These are phyloP conservation scores for Ophiognomonia clavigignenti-juglandacearum DNA, from an alignment of 2,329 filamentous ascomycete genomes.

Conservation along the genomic window DNA sequence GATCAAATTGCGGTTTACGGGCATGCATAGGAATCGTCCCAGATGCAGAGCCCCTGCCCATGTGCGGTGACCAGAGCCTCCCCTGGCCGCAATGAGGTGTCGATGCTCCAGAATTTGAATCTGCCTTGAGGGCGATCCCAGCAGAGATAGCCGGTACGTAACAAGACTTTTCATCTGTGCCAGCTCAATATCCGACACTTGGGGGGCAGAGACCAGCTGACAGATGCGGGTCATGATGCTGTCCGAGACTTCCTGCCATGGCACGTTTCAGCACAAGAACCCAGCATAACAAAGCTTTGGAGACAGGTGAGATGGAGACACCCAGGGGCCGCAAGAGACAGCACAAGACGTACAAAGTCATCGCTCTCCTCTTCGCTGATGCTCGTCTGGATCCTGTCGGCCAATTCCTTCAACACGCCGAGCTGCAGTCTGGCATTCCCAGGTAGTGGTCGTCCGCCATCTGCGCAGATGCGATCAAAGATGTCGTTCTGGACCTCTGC, in stretches of 20 bases:
- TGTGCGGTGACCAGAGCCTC: conserved; percentile 72
- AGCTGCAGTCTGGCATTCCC: conserved; percentile 56
- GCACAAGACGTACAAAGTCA: conserved; percentile 68
- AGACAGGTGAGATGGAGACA: background rate
- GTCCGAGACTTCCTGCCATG: conserved; percentile 74
- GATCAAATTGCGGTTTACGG: conserved; percentile 39
- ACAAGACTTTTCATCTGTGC: conserved; percentile 72
- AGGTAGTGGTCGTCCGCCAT: background rate
- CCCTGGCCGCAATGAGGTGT: conserved; percentile 62
- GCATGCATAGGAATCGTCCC: conserved; percentile 61
- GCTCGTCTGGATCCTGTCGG: conserved; percentile 64
- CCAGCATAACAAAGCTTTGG: background rate
- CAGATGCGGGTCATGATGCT: conserved; percentile 68
- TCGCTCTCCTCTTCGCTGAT: conserved; percentile 68
- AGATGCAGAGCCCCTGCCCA: conserved; percentile 79
- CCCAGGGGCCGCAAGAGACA: background rate
- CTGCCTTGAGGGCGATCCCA: conserved; percentile 20
- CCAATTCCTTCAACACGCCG: conserved; percentile 67
- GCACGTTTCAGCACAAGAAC: background rate
- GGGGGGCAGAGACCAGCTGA: conserved; percentile 55
- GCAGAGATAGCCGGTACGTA: conserved; percentile 55
- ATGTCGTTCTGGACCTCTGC: conserved; percentile 61
- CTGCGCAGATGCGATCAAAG: conserved; percentile 58
- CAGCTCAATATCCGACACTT: conserved; percentile 59
- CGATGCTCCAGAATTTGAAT: conserved; percentile 67